Percentiles rank a stretch among this genome's conserved stretches.
These are phyloP conservation scores for Phytophthora tubulina DNA, from an alignment of 352 stramenopile species.

Conservation along the genomic window DNA sequence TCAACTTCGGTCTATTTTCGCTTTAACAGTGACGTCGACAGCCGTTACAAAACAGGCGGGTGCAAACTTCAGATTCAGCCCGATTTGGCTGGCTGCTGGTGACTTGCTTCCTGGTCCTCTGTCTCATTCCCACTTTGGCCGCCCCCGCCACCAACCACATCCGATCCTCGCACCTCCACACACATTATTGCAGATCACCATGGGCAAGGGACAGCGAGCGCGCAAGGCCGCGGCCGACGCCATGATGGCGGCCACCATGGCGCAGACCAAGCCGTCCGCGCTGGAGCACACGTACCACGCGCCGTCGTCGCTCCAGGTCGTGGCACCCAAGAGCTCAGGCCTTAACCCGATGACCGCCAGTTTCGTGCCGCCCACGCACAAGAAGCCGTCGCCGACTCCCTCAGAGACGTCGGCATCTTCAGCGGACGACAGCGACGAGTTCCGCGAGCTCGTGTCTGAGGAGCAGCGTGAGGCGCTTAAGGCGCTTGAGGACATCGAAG, in stretches of 20 bases:
- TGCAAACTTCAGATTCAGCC: slow-evolving; percentile 18
- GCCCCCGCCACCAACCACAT: slow-evolving; percentile 13
- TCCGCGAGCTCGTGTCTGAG: slow-evolving; percentile 52
- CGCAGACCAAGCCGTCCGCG: slow-evolving; percentile 44
- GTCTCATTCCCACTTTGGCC: slow-evolving; percentile 37
- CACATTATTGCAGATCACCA: slow-evolving; percentile 33
- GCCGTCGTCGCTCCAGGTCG: slow-evolving; percentile 37
- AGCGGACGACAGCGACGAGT: slow-evolving; percentile 45
- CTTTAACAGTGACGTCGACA: slow-evolving; percentile 34
- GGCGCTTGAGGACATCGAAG: slow-evolving; percentile 40
- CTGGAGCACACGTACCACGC: slow-evolving; percentile 37
- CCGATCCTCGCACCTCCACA: slow-evolving; percentile 12
- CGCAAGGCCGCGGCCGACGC: slow-evolving; percentile 66
- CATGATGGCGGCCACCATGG: slow-evolving; percentile 47
- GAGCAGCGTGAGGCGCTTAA: slow-evolving; percentile 54
- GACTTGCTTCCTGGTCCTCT: neutral
- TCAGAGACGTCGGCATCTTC: slow-evolving; percentile 52
- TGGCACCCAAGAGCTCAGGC: slow-evolving; percentile 22
- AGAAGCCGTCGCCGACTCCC: slow-evolving; percentile 35
- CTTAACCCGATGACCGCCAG: slow-evolving; percentile 3
- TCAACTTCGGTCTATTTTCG: slow-evolving; percentile 13
- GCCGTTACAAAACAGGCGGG: slow-evolving; percentile 26
- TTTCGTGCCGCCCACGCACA: slow-evolving; percentile 29
- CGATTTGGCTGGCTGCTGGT: slow-evolving; percentile 37
- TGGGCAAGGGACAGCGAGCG: slow-evolving; percentile 80